Base-by-base conservation (phyloP, 805 yeast genomes). In the Starmerella cellae region DNA sequence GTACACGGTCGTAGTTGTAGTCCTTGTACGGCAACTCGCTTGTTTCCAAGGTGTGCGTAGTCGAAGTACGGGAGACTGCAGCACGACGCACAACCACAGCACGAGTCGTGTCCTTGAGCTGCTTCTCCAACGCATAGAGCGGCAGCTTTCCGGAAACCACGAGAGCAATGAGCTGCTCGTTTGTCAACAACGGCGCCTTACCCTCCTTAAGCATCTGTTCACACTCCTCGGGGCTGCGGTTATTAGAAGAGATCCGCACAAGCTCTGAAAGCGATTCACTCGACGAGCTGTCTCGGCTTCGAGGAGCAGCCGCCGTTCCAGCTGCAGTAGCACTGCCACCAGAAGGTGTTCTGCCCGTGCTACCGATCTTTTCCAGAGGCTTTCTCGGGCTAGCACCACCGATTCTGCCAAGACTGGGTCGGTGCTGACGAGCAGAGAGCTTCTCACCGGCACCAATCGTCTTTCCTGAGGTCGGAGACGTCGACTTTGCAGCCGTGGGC, bases 61-160 rank as follows among this genome's bases (percentile, higher is more conserved):
- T 72, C 5, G 95, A 83, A 41, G 83, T 62, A 39, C 75, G 71
- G 17, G 96, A 82, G 55, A 91, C 80, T n/a, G 94, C 87, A 43
- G 75, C 76, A 65, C 99, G 81, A 65, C 99, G 87, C 42, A 91
- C 79, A 35, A 72, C 70, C 51, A 91, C 99, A 4, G 99, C 99
- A 54, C 99, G 77, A 8, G 87, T 75, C 46, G 79, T 83, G 59
- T 91, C 91, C 23, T 70, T 81, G 46, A 91, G 71, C 63, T 83
- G 88, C 62, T 88, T 91, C 60, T 91, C 99, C 49, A 91, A 71
- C 0, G 97, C 95, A 60, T 91, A 91, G 42, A 91, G 65, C 28
- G 98, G 97, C 48, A 91, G 65, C 57, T 82, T 82, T 28, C 94
- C 93, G 3, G 70, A 63, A 10, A 74, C 68, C 28, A 79, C 87